Base-by-base conservation (phyloP, 2,329 filamentous ascomycete genomes). In the Berkeleyomyces basicola region DNA sequence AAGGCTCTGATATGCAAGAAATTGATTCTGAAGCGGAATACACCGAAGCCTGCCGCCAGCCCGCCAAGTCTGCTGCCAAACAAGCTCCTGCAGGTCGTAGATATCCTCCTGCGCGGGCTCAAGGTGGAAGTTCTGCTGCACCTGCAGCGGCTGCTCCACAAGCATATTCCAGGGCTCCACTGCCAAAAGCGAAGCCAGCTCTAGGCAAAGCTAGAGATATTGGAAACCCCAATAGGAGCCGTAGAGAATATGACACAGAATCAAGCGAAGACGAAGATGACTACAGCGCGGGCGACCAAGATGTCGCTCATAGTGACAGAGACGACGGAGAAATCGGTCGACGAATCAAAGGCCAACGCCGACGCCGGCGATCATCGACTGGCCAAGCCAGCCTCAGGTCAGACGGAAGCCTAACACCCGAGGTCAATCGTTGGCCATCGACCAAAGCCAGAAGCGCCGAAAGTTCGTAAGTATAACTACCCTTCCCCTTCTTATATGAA, bases 181-280 rank as follows among this genome's bases (percentile, higher is more conserved):
- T 11, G 10, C 10, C 51, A 36, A 62, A 58, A 39, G 36, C 51
- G 31, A 53, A 16, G 14, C 10, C 49, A 37, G 16, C 7, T 23
- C 49, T 11, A 7, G 37, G 37, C 49, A 36, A 31, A n/a, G 7
- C 11, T 36, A 33, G 49, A 53, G 4, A 33, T 14, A 36, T 1
- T 53, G n/a, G 43, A 39, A 61, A 63, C 16, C 14, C 42, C 6
- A 36, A 43, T 23, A 23, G 11, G 9, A 46, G 14, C 31, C 33
- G 14, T 10, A 42, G 55, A 39, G 31, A 23, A 58, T 64, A 64
- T 37, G 59, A 61, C 16, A 61, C 59, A 14, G 63, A 46, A 14
- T 51, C 63, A 36, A 65, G 63, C 47, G 60, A 62, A 11, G 46
- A 62, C 36, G 60, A 65, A n/a, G 57, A 62, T 33, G 47, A 51